Conservation (phyloP, 1,139 yeast species). For the Diutina neorugosa region DNA sequence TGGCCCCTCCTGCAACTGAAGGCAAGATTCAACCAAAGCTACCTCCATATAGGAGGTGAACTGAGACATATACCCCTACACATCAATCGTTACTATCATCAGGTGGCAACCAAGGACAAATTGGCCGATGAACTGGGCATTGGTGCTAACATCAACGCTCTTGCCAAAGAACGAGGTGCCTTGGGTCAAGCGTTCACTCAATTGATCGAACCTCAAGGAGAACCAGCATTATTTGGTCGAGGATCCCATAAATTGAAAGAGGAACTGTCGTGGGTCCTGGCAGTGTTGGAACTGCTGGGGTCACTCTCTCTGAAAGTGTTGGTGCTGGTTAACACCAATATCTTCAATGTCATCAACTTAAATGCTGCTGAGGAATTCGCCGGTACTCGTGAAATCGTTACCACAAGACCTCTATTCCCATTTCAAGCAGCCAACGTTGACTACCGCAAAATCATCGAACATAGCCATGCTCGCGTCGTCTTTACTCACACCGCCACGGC, state of each 20-base stretch:
- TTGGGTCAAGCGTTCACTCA: not conserved
- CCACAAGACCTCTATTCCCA: not conserved
- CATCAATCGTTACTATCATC: not conserved
- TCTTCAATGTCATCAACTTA: not conserved
- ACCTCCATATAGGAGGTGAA: not conserved
- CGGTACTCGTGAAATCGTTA: not conserved
- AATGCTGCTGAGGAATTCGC: not conserved
- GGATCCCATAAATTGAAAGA: constrained; percentile 6
- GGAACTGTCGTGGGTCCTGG: not conserved
- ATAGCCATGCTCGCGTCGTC: not conserved
- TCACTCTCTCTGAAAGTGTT: constrained; percentile 4
- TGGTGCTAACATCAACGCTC: constrained; percentile 44
- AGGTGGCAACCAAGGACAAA: not conserved
- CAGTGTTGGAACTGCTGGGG: not conserved
- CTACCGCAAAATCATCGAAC: not conserved
- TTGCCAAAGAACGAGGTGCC: constrained; percentile 28
- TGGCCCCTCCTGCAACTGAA: constrained; percentile 2
- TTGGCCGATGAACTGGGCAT: constrained; percentile 11
- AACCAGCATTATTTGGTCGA: constrained; percentile 5
- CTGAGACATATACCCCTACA: not conserved
- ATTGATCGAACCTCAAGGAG: not conserved
- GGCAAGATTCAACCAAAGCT: not conserved
- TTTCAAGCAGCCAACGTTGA: not conserved
- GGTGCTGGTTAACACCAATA: not conserved
- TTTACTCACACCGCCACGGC: not conserved